These are phyloP conservation scores for Eremochloa ophiuroides DNA, from an alignment of 176 grass and related monocot genomes.

Conservation along the genomic window DNA sequence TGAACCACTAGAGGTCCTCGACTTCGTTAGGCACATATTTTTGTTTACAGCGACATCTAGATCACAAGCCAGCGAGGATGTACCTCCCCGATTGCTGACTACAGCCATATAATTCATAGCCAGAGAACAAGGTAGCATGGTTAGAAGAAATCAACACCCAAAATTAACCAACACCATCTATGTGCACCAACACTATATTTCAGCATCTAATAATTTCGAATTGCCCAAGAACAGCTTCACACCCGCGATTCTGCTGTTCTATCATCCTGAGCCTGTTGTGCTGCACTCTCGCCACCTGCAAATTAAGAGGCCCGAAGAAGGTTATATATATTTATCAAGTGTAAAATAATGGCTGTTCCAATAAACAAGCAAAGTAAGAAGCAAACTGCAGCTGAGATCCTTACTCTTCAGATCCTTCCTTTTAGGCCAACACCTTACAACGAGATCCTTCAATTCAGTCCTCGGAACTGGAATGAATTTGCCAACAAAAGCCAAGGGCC, in stretches of 20 bases:
- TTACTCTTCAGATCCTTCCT: conserved; percentile 23
- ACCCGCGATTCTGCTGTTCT: neutral
- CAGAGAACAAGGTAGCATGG: conserved; percentile 23
- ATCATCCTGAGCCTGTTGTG: neutral
- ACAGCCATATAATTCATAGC: conserved; percentile 13
- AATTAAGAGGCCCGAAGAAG: neutral
- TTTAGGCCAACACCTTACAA: conserved; percentile 35
- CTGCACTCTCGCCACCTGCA: neutral
- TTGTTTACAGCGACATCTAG: neutral
- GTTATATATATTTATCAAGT: neutral
- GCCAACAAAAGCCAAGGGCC: conserved; percentile 74
- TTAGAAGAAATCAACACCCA: conserved; percentile 33
- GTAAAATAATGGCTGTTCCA: neutral
- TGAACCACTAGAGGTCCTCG: neutral
- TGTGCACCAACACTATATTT: conserved; percentile 22
- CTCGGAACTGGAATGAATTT: conserved; percentile 78
- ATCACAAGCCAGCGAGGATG: neutral
- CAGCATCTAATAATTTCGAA: conserved; percentile 2
- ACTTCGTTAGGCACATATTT: conserved; percentile 12
- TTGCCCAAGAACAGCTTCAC: conserved; percentile 24
- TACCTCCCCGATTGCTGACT: neutral
- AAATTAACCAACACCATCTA: conserved; percentile 14
- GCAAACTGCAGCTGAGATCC: neutral
- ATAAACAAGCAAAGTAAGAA: neutral
- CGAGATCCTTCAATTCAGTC: conserved; percentile 38